Percentiles rank a stretch among this genome's conserved stretches.
Conservation (phyloP, 306 rosid species). For the Quercus wislizeni region DNA sequence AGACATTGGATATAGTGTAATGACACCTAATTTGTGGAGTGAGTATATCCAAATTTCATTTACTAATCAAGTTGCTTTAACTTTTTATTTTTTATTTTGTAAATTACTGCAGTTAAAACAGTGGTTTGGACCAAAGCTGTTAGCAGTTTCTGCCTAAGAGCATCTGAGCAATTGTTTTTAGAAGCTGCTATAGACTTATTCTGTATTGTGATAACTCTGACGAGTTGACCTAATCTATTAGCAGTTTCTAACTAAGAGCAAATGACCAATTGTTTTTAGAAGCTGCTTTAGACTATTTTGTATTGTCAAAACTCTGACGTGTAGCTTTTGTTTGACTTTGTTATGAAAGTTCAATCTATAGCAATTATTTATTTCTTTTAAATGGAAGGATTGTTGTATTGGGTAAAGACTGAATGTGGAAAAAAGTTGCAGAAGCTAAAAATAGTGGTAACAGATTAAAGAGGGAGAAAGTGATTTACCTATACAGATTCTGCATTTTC, state of each 20-base stretch:
- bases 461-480: background rate
- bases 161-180: background rate
- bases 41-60: background rate
- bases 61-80: background rate
- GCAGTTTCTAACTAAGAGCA: background rate
- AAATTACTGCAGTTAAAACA: background rate
- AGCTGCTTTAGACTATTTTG: background rate
- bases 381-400: constrained; percentile 8
- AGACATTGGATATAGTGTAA: constrained; percentile 36
- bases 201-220: background rate
- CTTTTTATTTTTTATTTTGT: background rate
- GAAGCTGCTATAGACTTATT: background rate
- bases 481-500: background rate
- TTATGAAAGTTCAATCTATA: constrained; percentile 7
- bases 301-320: background rate
- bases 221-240: background rate
- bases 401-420: constrained; percentile 17
- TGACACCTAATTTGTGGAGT: no score
- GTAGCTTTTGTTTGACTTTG: background rate
- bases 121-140: background rate
- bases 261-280: background rate
- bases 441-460: background rate
- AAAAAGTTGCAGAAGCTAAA: background rate
- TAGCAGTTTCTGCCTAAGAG: constrained; percentile 3
- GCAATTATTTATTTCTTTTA: constrained; percentile 14